Evolutionary conservation across 73 alveolate genomes (phyloP), one percentile per base, ranked within the genome.

Genomic region (Breviolum minutum): DNA sequence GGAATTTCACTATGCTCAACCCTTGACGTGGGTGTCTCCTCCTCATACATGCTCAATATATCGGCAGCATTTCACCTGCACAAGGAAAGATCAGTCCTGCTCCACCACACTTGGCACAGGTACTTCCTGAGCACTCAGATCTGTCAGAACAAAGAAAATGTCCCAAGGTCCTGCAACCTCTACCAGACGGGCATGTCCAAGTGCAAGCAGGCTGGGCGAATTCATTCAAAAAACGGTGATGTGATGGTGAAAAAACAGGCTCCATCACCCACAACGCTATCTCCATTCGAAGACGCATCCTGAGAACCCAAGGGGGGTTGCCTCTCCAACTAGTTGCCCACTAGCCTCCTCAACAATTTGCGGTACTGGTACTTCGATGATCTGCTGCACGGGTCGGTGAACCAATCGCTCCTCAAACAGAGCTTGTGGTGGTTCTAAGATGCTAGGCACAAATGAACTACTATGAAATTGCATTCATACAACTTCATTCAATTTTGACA

Each of bases 381-480:
- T 61, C 71, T 74, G 85, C 54, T 88, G 95, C 30, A 88, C 66
- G 24, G 85, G 95, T 54, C 95, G 85, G 86, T 88, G 95, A 54
- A 88, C 81, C 73, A 88, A 26, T 19, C 95, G 95, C 86, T 88
- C 95, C 95, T 88, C 81, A 22, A n/a, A 11, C 30, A 11, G 54
- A 40, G 54, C 54, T 40, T 40, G 54, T 40, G 54, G 54, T 40
- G 5, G 54, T 40, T 40, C 54, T 3, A 40, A 3, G 54, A 40
- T 40, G 54, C 54, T 40, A 40, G 3, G 54, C 54, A 40, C 54
- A 40, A 40, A 40, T 40, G 54, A 40, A 40, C 54, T 40, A 2
- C 77, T 68, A 14, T 14, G n/a, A 68, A 68, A 17, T 22, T 22
- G 8, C 1, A 68, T 14, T 22, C n/a, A 68, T 68, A 1, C 17